These are phyloP conservation scores for Shiraia sp. DNA, from an alignment of 2,329 filamentous ascomycete genomes.

Conservation along the genomic window DNA sequence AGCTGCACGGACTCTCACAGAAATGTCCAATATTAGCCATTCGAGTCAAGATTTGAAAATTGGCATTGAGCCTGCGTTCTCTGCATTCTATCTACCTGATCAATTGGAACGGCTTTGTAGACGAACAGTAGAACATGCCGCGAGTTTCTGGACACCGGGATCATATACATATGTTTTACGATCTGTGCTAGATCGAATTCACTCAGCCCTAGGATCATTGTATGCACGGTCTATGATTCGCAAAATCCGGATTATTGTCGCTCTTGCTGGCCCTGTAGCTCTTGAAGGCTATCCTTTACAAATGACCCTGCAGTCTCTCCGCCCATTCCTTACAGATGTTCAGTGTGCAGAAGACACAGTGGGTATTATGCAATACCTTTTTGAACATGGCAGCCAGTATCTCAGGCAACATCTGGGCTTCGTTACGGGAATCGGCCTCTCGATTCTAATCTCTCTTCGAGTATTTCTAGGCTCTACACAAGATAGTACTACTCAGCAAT, in stretches of 20 bases:
- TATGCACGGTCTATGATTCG: slow-evolving; percentile 85
- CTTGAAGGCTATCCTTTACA: slow-evolving; percentile 81
- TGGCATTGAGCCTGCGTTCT: slow-evolving; percentile 87
- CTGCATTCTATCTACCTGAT: slow-evolving; percentile 72
- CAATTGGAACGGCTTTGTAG: slow-evolving; percentile 79
- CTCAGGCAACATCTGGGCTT: slow-evolving; percentile 72
- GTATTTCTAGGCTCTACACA: slow-evolving; percentile 75
- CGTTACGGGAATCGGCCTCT: slow-evolving; percentile 77
- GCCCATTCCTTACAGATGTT: slow-evolving; percentile 76
- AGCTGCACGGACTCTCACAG: slow-evolving; percentile 66
- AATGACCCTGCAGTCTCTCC: slow-evolving; percentile 82
- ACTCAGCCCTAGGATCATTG: slow-evolving; percentile 80
- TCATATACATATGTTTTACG: slow-evolving; percentile 75
- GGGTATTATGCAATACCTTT: slow-evolving; percentile 82
- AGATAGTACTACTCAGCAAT: slow-evolving; percentile 82
- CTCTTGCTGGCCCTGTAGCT: slow-evolving; percentile 74
- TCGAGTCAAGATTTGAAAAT: slow-evolving; percentile 69
- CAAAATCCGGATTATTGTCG: slow-evolving; percentile 81
- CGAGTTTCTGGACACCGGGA: slow-evolving; percentile 73
- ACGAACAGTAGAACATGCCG: slow-evolving; percentile 64
- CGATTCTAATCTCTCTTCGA: slow-evolving; percentile 76
- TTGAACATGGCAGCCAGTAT: slow-evolving; percentile 68
- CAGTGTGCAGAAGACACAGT: slow-evolving; percentile 91
- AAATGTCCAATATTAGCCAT: slow-evolving; percentile 70
- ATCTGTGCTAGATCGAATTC: slow-evolving; percentile 77